phyloP scores from a whole-genome alignment of 768 basidiomycete genomes.

The Leccinum fibrillosum region DNA sequence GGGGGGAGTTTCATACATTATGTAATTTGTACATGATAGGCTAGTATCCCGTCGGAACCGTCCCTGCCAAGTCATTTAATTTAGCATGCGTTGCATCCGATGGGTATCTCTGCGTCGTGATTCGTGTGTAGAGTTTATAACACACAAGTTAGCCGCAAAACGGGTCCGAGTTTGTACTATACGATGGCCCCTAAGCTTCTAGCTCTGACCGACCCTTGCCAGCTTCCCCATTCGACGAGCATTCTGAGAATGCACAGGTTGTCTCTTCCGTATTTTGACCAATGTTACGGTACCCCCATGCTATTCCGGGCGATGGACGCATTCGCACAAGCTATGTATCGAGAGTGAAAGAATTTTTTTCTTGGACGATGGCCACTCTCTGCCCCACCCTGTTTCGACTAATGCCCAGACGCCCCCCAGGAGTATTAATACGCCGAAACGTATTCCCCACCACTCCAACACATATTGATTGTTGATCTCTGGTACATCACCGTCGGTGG shows the following conservation, averaged over 20 bases:
- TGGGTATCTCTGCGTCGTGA: too few relatives aligned
- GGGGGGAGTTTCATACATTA: too few relatives aligned
- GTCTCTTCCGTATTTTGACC: background rate
- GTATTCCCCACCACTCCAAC: background rate
- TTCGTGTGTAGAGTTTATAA: background rate
- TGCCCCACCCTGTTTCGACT: conserved; percentile 16
- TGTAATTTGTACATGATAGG: background rate
- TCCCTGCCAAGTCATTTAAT: background rate
- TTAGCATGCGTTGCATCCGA: background rate
- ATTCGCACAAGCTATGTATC: background rate
- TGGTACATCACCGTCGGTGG: background rate
- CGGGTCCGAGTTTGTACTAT: conserved; percentile 2
- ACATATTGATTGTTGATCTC: background rate
- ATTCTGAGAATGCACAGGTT: background rate
- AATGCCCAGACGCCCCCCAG: background rate
- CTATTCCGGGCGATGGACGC: conserved; percentile 2
- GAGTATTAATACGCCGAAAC: conserved; percentile 9
- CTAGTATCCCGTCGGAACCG: background rate
- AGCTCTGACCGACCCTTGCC: background rate
- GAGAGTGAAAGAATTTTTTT: conserved; percentile 29
- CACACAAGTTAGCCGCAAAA: background rate
- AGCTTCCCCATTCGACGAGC: background rate
- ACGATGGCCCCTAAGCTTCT: conserved; percentile 1
- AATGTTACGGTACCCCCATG: background rate
- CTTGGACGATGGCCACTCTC: conserved; percentile 8